Base-by-base conservation (phyloP, 2,329 filamentous ascomycete species). In the Fusarium solani-melongenae region DNA sequence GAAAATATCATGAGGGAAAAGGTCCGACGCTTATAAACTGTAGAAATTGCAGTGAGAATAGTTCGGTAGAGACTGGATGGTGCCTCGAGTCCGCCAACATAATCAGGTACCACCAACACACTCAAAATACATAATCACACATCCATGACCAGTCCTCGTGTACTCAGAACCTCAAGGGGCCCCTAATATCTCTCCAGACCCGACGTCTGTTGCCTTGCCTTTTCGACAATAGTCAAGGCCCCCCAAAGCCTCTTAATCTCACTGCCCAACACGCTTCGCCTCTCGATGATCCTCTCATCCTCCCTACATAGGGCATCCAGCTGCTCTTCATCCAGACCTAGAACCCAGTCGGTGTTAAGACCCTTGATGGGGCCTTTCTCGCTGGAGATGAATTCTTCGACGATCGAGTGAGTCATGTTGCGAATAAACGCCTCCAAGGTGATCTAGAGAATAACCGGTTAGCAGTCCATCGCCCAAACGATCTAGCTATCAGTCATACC, bases 381-480 rank as follows among this genome's bases (percentile, higher is more conserved):
- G 24, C 5, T 24, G 24, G 24, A 24, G 24, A 24, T 24, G 24
- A 24, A 24, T 3, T 24, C 24, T 24, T 24, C 24, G 24, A 24
- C 24, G 24, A 24, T 24, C 5, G 24, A 24, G 24, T 24, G 58
- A 0, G 55, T 76, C 56, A 78, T 63, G 22, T 67, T 70, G 1
- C 72, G 72, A 17, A 82, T 77, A 20, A 81, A 82, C 1, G 76
- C 64, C 5, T 81, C 72, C 7, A 82, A 39, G n/a, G 38, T 10
- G 38, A 39, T 39, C 38, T 39, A 22, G 20, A 2, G 5, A n/a
- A 9, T 4, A 3, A n/a, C n/a, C n/a, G n/a, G n/a, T n/a, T n/a
- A n/a, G n/a, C n/a, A n/a, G n/a, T n/a, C n/a, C n/a, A n/a, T n/a
- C n/a, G n/a, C n/a, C n/a, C n/a, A n/a, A n/a, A n/a, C n/a, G n/a